Base-by-base conservation (phyloP, 129 eudicot species). In the Mikania micrantha region DNA sequence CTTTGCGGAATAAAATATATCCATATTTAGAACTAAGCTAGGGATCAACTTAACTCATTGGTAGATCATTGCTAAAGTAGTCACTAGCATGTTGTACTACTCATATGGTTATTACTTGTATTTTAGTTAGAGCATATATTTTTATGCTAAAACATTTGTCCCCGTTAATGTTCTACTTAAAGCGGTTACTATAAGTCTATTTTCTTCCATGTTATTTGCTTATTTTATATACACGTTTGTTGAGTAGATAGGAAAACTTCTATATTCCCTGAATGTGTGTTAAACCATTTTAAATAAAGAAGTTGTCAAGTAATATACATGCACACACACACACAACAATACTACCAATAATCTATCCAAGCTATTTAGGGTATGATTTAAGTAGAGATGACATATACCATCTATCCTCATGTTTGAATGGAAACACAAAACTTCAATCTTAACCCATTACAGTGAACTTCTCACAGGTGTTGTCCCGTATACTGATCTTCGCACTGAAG, bases 401-500 rank as follows among this genome's bases (percentile, higher is more conserved):
- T 64, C 17, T n/a, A n/a, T n/a, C n/a, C n/a, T n/a, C n/a, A 32
- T 32, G 36, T 32, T 0, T 32, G 65, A 61, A 56, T 28, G 40
- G 21, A 19, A 47, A 60, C 44, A 42, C 40, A 29, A 41, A 47
- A 41, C 36, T 36, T 68, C 67, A 64, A 64, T 42, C 60, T 71
- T 71, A 24, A 65, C 64, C 60, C 57, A 60, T 65, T 86, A 79
- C 85, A 93, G 99, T 73, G 99, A 93, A 81, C 92, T 93, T 76
- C 90, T 89, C 65, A 89, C 99, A 47, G 99, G 99, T 77, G 95
- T 93, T 52, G 95, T 93, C 54, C 99, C 99, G 16, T 93, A 89
- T 62, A 93, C 99, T 20, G 95, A 93, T 81, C 96, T 93, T 73
- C 96, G 96, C 56, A 90, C 99, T 22, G 99, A 89, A 80, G 95